Evolutionary conservation across 495 filamentous ascomycete species (phyloP).

Genomic region (Halenospora varia): DNA sequence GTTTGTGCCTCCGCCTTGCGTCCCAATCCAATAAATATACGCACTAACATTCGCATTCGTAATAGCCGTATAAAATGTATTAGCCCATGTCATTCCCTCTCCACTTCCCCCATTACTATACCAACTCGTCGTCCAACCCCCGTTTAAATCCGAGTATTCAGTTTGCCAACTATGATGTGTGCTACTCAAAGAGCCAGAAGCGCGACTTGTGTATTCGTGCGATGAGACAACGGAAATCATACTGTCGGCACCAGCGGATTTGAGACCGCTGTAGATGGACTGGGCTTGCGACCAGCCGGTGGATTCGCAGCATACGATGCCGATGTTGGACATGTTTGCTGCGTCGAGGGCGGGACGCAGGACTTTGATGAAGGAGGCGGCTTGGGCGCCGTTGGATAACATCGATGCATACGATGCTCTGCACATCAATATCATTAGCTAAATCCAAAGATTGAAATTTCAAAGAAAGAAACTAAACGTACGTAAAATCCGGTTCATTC

Average conservation of each 20-base stretch:
- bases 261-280: conserved; percentile 30
- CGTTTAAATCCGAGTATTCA: conserved; percentile 47
- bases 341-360: conserved; percentile 40
- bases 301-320: conserved; percentile 47
- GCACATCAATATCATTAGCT: not conserved
- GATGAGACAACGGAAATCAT: conserved; percentile 38
- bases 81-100: conserved; percentile 50
- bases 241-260: conserved; percentile 33
- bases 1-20: conserved; percentile 32
- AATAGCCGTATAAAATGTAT: conserved; percentile 43
- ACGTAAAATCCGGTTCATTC: conserved; percentile 50
- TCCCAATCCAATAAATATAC: conserved; percentile 51
- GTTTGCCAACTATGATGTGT: conserved; percentile 45
- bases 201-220: conserved; percentile 41
- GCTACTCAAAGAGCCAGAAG: conserved; percentile 26
- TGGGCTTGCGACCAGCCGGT: conserved; percentile 39
- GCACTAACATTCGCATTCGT: conserved; percentile 38
- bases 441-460: not conserved
- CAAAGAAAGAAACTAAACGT: conserved; percentile 3
- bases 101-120: conserved; percentile 36
- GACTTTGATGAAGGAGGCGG: conserved; percentile 47
- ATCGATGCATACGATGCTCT: not conserved
- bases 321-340: conserved; percentile 18
- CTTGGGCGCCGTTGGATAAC: conserved; percentile 15
- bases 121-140: conserved; percentile 40